Evolutionary conservation across 2,329 filamentous ascomycete genomes (phyloP).

Genomic region (Cytospora leucostoma): DNA sequence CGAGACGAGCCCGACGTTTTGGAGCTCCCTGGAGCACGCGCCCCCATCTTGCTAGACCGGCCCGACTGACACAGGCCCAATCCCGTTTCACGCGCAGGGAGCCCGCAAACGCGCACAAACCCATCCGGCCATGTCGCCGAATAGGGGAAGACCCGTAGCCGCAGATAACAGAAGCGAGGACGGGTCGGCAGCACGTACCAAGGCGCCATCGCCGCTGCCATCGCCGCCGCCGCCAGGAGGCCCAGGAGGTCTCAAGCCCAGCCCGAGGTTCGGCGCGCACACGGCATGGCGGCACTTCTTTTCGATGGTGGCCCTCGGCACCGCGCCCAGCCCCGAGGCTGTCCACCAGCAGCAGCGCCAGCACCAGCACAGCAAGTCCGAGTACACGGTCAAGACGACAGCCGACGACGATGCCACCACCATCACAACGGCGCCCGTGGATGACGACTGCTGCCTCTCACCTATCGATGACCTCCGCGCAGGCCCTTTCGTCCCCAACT

Average conservation of each 20-base stretch:
- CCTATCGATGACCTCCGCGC: constrained; percentile 15
- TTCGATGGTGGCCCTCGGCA: constrained; percentile 25
- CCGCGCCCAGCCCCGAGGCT: constrained; percentile 13
- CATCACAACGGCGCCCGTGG: background rate
- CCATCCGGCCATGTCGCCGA: constrained; percentile 24
- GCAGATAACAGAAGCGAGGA: constrained; percentile 9
- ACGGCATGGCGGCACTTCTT: constrained; percentile 29
- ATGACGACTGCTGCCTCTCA: constrained; percentile 8
- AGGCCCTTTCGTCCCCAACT: constrained; percentile 13
- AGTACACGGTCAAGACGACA: constrained; percentile 12
- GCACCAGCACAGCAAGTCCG: constrained; percentile 19
- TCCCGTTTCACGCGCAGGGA: constrained; percentile 13
- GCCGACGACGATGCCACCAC: constrained; percentile 5
- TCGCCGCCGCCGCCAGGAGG: constrained; percentile 10
- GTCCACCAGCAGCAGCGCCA: constrained; percentile 11
- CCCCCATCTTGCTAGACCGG: background rate
- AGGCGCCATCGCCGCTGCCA: background rate
- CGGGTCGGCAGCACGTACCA: constrained; percentile 7
- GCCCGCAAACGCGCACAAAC: constrained; percentile 24
- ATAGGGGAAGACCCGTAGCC: constrained; percentile 13
- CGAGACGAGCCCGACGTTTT: background rate
- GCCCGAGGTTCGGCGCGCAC: constrained; percentile 25
- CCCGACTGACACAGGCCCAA: constrained; percentile 13
- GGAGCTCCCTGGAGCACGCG: background rate
- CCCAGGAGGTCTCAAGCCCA: constrained; percentile 20